Percentiles rank a stretch among this genome's conserved stretches.
phyloP scores from a whole-genome alignment of 306 rosid species.

The Gleditsia sinensis region DNA sequence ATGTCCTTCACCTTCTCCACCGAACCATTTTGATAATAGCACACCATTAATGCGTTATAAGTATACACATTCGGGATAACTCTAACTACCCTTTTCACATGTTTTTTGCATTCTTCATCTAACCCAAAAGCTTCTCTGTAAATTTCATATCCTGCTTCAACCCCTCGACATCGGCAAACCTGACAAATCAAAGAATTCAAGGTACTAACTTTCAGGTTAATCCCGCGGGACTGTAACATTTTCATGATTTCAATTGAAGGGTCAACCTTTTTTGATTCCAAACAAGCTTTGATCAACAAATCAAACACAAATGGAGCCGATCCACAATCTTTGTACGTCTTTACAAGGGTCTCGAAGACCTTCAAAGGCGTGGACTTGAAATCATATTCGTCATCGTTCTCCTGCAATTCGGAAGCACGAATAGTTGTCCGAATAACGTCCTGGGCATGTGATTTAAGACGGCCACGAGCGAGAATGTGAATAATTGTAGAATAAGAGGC shows the following conservation, averaged over 20 bases:
- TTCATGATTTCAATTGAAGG: conserved; percentile 53
- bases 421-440: conserved; percentile 49
- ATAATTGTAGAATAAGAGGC: conserved; percentile 63
- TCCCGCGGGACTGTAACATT: conserved; percentile 67
- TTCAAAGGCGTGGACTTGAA: conserved; percentile 41
- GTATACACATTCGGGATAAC: conserved; percentile 64
- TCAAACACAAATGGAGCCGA: conserved; percentile 87
- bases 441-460: conserved; percentile 62
- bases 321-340: conserved; percentile 57
- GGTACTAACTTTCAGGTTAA: conserved; percentile 59
- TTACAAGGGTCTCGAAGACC: conserved; percentile 64
- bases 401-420: conserved; percentile 30
- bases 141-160: conserved; percentile 50
- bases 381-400: background rate
- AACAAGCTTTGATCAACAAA: conserved; percentile 63
- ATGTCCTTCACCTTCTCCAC: conserved; percentile 52
- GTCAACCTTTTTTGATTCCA: conserved; percentile 57
- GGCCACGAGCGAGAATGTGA: conserved; percentile 73
- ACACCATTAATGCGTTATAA: conserved; percentile 66
- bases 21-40: conserved; percentile 60
- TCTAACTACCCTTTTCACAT: conserved; percentile 41
- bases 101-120: conserved; percentile 32
- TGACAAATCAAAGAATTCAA: conserved; percentile 65
- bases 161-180: conserved; percentile 50
- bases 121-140: conserved; percentile 63